These are phyloP conservation scores for Fusarium irregulare DNA, from an alignment of 2,329 filamentous ascomycete genomes.

Conservation along the genomic window DNA sequence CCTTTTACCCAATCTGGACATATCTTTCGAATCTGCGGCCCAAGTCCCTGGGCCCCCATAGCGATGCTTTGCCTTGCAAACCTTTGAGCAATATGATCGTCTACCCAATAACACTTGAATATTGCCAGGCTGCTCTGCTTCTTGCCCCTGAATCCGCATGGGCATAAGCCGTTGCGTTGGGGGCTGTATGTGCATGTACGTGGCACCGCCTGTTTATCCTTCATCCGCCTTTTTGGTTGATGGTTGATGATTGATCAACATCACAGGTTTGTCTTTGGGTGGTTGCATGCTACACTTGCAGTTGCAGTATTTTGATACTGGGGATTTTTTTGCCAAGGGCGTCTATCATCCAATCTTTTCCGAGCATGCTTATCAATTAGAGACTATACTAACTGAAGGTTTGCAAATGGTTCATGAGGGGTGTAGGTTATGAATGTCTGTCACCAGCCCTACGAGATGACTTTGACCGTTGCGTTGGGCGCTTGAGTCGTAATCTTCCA, in stretches of 20 bases:
- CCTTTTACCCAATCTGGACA: conserved; percentile 31
- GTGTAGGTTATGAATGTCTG: neutral
- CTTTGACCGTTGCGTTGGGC: conserved; percentile 14
- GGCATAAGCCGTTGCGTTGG: conserved; percentile 10
- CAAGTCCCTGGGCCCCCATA: conserved; percentile 26
- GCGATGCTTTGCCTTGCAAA: conserved; percentile 31
- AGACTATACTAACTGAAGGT: neutral
- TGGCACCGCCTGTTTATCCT: conserved; percentile 39
- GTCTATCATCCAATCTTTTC: conserved; percentile 21
- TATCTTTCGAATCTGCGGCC: conserved; percentile 38
- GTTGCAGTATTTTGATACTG: conserved; percentile 7
- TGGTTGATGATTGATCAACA: conserved; percentile 33
- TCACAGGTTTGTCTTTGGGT: conserved; percentile 19
- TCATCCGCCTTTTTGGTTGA: conserved; percentile 26
- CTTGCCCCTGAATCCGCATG: conserved; percentile 28
- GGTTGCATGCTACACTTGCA: conserved; percentile 23
- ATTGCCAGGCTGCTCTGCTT: conserved; percentile 39
- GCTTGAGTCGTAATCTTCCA: conserved; percentile 24
- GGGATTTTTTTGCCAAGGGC: neutral
- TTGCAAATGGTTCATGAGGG: conserved; percentile 9
- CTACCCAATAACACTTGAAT: conserved; percentile 20
- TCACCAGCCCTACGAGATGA: conserved; percentile 32
- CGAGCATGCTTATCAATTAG: conserved; percentile 30
- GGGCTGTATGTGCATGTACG: conserved; percentile 33
- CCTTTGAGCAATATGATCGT: neutral